A percentile compares a stretch with the other conserved stretches of the same genome.
Conservation (phyloP, 179 eudicot genomes). For the Amaranthus tricolor region DNA sequence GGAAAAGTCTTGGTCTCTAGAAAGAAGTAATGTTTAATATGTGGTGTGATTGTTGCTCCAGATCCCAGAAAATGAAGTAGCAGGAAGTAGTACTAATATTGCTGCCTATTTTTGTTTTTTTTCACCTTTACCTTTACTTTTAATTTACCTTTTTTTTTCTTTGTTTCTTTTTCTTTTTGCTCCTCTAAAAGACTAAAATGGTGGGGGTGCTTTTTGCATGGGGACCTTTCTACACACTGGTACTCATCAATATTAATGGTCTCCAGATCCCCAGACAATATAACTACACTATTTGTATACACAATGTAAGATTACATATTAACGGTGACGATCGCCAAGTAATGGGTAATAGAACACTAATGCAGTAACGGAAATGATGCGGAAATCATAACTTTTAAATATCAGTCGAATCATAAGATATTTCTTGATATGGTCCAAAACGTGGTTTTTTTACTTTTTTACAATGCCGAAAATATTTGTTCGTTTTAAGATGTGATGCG, state of each 20-base stretch:
- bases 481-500: no score
- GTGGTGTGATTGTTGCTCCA: slow-evolving; percentile 13
- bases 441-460: no score
- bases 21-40: not conserved
- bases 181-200: not conserved
- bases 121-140: not conserved
- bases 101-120: not conserved
- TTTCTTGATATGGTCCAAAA: no score
- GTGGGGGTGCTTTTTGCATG: not conserved
- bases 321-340: no score
- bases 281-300: not conserved
- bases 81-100: slow-evolving; percentile 5
- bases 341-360: no score
- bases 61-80: slow-evolving; percentile 25
- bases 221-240: slow-evolving; percentile 26
- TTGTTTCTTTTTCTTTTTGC: not conserved
- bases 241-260: slow-evolving; percentile 26
- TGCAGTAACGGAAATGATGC: no score
- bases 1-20: not conserved
- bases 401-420: no score
- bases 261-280: slow-evolving; percentile 31
- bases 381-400: no score
- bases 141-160: not conserved
- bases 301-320: no score
- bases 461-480: no score